Conservation (phyloP, 2,329 filamentous ascomycete species). For the Fusarium sp. region DNA sequence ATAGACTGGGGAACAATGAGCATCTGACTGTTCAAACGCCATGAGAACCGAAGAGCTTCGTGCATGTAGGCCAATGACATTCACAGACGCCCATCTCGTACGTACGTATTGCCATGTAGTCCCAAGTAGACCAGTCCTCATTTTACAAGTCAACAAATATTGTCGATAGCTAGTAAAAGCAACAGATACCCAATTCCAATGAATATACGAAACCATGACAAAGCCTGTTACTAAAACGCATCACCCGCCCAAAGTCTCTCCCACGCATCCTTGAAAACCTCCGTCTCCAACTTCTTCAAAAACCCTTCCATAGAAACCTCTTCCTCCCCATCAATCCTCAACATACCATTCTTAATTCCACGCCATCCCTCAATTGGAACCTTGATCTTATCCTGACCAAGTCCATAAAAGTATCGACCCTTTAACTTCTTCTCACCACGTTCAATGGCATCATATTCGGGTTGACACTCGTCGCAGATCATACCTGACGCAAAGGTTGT, state of each 20-base stretch:
- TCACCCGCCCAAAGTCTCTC: neutral
- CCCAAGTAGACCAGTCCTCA: too few relatives aligned
- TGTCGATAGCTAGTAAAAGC: too few relatives aligned
- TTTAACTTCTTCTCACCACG: neutral
- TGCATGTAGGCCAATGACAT: neutral
- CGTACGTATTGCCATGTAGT: too few relatives aligned
- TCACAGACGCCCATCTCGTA: too few relatives aligned
- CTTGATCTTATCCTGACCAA: neutral
- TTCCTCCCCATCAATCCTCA: slow-evolving; percentile 3
- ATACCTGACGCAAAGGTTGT: neutral
- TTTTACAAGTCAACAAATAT: too few relatives aligned
- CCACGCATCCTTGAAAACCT: slow-evolving; percentile 5
- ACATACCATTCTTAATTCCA: neutral
- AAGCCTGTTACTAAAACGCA: neutral
- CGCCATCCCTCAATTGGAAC: slow-evolving; percentile 13
- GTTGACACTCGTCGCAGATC: neutral
- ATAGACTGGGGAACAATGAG: neutral
- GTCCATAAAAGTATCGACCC: neutral
- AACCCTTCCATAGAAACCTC: neutral
- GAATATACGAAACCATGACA: too few relatives aligned
- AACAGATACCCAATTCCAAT: too few relatives aligned
- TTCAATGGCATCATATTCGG: neutral
- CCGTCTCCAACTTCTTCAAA: neutral
- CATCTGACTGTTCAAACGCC: too few relatives aligned
- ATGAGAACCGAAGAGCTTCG: too few relatives aligned